Conservation (phyloP, 768 basidiomycete genomes). For the Hysterangium stoloniferum region DNA sequence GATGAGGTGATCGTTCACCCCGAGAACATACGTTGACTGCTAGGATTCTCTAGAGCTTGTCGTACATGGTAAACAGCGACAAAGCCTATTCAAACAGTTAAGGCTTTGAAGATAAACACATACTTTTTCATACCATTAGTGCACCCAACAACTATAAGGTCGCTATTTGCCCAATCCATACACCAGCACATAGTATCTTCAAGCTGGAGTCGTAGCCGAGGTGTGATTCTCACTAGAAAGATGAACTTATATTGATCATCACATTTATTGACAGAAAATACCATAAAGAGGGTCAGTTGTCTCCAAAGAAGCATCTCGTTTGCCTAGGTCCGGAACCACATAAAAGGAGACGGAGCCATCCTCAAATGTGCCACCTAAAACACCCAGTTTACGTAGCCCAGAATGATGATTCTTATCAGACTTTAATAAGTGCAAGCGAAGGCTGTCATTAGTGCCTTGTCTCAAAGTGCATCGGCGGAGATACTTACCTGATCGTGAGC, state of each 20-base stretch:
- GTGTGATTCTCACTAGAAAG: slow-evolving; percentile 48
- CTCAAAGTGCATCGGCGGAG: not conserved
- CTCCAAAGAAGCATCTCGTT: slow-evolving; percentile 23
- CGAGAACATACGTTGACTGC: slow-evolving; percentile 36
- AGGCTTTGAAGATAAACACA: not conserved
- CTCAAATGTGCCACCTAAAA: slow-evolving; percentile 78
- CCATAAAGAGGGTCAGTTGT: slow-evolving; percentile 40
- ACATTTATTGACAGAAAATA: slow-evolving; percentile 18
- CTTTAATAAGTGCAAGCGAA: not conserved
- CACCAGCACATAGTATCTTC: slow-evolving; percentile 71
- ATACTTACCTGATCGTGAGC: slow-evolving; percentile 52
- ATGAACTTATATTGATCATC: not conserved
- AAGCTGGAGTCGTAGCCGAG: slow-evolving; percentile 63
- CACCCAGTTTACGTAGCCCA: slow-evolving; percentile 56
- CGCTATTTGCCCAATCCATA: slow-evolving; percentile 88
- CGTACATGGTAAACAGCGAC: slow-evolving; percentile 29
- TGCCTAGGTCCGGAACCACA: slow-evolving; percentile 70
- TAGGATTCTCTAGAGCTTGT: slow-evolving; percentile 14
- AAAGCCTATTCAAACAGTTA: slow-evolving; percentile 18
- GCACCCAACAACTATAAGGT: slow-evolving; percentile 72
- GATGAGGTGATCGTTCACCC: slow-evolving; percentile 10
- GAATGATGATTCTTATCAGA: not conserved
- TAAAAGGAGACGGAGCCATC: slow-evolving; percentile 82
- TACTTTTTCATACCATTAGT: slow-evolving; percentile 54
- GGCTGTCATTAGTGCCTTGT: not conserved